Evolutionary conservation across 2,329 filamentous ascomycete species (phyloP), one percentile per base, ranked within the genome.

Genomic region (Fusarium sp.): DNA sequence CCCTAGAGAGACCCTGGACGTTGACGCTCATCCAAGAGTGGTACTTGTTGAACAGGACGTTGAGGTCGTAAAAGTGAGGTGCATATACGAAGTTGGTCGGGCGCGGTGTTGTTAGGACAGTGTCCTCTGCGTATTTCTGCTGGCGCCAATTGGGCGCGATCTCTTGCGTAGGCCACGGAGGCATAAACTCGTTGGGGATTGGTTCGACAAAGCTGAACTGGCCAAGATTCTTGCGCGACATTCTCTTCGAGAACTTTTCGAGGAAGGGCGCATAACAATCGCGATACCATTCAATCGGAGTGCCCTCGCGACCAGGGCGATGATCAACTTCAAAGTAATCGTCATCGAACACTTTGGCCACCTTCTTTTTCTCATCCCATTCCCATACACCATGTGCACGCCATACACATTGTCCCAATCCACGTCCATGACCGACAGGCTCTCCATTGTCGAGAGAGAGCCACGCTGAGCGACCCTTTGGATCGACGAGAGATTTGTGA

Each of bases 41-140:
- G 16, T 70, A 65, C 53, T 80, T 80, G 67, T 74, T 77, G 62
- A 80, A 82, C 1, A 82, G 62, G 0, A 81, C 80, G 34, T 82
- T 80, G 16, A 82, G 76, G 40, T 82, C 80, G 62, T 82, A 82
- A 62, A 82, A 82, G 62, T 82, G 80, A 5, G 80, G 80, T 0
- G 80, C 79, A 51, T 80, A 82, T 11, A 81, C 79, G n/a, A 82
- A 65, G 64, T 78, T 79, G 10, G 38, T 50, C 1, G 75, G 79
- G 10, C 74, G 76, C 10, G 66, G 64, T 7, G 71, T 65, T 2
- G 71, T 64, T 6, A 79, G 75, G 33, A 75, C 65, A 0, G 73
- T 77, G 31, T 71, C 73, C 36, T 68, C 75, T 25, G 74, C 74
- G 55, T 79, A 77, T 2, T 49, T 69, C 25, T 75, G 74, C 18